These are phyloP conservation scores for Calycina herbarum DNA, from an alignment of 2,329 filamentous ascomycete species.

Conservation along the genomic window DNA sequence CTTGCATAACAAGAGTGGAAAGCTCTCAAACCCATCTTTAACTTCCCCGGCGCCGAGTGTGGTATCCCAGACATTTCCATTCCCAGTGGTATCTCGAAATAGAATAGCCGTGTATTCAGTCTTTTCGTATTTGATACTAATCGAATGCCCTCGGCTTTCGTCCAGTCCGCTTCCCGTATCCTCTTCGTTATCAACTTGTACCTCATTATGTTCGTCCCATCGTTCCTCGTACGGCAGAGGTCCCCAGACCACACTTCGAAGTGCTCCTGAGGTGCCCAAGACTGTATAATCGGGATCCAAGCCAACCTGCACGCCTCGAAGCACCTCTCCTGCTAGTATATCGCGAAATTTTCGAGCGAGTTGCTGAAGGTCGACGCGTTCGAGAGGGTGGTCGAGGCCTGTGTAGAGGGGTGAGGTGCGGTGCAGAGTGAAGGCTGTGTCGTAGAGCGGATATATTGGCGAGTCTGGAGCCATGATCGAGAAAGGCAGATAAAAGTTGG, in stretches of 20 bases:
- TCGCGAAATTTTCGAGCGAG: constrained; percentile 45
- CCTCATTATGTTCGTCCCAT: constrained; percentile 30
- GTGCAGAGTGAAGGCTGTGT: constrained; percentile 45
- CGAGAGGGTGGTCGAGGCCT: constrained; percentile 37
- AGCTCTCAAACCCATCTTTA: constrained; percentile 40
- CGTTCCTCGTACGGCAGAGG: constrained; percentile 43
- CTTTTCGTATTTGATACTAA: constrained; percentile 36
- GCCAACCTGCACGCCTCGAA: constrained; percentile 47
- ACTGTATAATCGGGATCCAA: constrained; percentile 39
- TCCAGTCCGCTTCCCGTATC: constrained; percentile 22
- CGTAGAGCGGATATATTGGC: constrained; percentile 44
- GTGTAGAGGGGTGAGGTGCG: constrained; percentile 48
- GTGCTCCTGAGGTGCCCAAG: constrained; percentile 40
- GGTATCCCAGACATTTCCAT: constrained; percentile 16
- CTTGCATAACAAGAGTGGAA: constrained; percentile 46
- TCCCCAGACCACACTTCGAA: constrained; percentile 45
- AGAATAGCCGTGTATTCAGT: constrained; percentile 34
- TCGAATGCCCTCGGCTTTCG: constrained; percentile 28
- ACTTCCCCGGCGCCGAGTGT: constrained; percentile 17
- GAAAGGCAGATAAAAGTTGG: not conserved
- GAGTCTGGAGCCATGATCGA: not conserved
- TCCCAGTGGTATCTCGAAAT: constrained; percentile 21
- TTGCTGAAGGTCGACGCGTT: constrained; percentile 36
- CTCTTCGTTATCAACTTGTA: constrained; percentile 17
- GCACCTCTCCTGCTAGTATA: constrained; percentile 45